Conservation (phyloP, 257 asterid species). For the Penstemon barbatus region DNA sequence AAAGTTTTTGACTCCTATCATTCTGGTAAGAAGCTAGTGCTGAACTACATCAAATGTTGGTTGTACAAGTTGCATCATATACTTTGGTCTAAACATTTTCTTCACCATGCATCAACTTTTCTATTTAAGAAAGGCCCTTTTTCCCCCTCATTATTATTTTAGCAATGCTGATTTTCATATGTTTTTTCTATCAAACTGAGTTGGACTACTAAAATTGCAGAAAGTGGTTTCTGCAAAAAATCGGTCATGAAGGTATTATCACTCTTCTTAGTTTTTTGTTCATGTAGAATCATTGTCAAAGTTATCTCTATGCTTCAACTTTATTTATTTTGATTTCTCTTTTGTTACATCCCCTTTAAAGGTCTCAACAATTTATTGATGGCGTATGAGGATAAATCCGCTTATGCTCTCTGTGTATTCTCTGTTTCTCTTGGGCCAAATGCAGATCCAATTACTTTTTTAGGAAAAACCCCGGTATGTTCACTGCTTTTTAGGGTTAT, state of each 20-base stretch:
- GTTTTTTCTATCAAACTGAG: conserved; percentile 26
- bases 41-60: background rate
- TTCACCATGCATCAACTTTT: conserved; percentile 5
- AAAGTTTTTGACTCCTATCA: too few relatives aligned
- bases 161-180: conserved; percentile 18
- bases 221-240: conserved; percentile 95
- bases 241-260: conserved; percentile 81
- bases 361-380: conserved; percentile 88
- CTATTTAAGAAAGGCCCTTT: background rate
- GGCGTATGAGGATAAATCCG: conserved; percentile 95
- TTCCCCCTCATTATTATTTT: background rate
- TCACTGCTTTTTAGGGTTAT: conserved; percentile 22
- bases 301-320: background rate
- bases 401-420: conserved; percentile 90
- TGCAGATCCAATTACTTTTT: conserved; percentile 77
- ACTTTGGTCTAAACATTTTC: conserved; percentile 12
- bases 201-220: conserved; percentile 45
- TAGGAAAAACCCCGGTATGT: conserved; percentile 75
- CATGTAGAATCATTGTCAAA: conserved; percentile 13
- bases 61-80: background rate
- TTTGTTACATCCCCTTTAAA: conserved; percentile 30
- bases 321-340: conserved; percentile 8
- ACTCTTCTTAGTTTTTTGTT: conserved; percentile 2
- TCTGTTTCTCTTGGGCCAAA: conserved; percentile 88
- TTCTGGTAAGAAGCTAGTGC: background rate